phyloP scores from a whole-genome alignment of 2,329 filamentous ascomycete genomes.

The Sporothrix pseudoabietina region DNA sequence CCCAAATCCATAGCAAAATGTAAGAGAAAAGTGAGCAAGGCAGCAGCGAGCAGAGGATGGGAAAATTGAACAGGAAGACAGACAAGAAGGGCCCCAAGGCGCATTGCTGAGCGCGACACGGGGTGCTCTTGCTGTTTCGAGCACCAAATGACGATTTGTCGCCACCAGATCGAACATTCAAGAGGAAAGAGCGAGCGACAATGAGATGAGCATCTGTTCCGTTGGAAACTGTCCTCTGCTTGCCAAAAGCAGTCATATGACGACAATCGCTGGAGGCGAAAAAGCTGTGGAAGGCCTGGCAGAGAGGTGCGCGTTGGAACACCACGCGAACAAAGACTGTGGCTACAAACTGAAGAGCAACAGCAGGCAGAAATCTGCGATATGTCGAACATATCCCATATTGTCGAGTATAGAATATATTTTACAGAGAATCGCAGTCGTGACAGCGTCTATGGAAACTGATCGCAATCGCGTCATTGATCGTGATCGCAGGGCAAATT shows the following conservation, averaged over 20 bases:
- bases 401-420: not conserved
- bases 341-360: not conserved
- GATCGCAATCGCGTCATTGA: not conserved
- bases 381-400: no score
- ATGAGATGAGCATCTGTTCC: not conserved
- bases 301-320: not conserved
- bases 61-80: not conserved
- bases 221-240: not conserved
- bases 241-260: slow-evolving; percentile 3
- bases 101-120: not conserved
- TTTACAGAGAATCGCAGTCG: not conserved
- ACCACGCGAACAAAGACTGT: not conserved
- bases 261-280: not conserved
- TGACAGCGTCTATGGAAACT: not conserved
- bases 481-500: not conserved
- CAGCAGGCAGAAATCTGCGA: no score
- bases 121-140: not conserved
- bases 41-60: not conserved
- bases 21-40: not conserved
- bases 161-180: not conserved
- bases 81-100: not conserved
- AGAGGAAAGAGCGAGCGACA: not conserved
- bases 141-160: not conserved
- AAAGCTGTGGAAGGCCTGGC: not conserved
- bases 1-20: not conserved